Base-by-base conservation (phyloP, 257 asterid species). In the Ehretia macrophylla region DNA sequence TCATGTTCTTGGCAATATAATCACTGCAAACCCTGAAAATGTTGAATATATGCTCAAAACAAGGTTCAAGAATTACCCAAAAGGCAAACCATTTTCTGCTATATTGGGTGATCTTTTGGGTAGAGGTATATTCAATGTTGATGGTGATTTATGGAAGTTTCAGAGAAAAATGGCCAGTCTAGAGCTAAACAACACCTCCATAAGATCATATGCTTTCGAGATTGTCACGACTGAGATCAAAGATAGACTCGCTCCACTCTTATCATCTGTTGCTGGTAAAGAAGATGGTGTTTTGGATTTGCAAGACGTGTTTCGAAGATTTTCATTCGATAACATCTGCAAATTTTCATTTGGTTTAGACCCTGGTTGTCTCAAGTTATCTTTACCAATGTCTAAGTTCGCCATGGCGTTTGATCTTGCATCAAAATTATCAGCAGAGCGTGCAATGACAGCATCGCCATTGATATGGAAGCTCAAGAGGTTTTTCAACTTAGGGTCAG, bases 81-180 rank as follows among this genome's bases (percentile, higher is more conserved):
- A 85, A 55, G 94, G 90, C 5, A 78, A 76, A 14, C 77, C 63
- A 0, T 85, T 85, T 56, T 64, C 83, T 5, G 50, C 79, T 0
- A 59, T 83, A 4, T 38, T 85, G 1, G 79, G 87, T 5, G 94
- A 85, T 59, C 68, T 85, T 8, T 44, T 85, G 38, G 94, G 94
- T 5, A 60, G 75, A 5, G 94, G 95, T 0, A 85, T 85, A 9
- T 85, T 85, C 80, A 84, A 75, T 17, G 88, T 79, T 14, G 95
- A 85, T 62, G 91, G 91, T 17, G 80, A 83, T 19, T 35, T 70
- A 16, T 85, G 95, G 95, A 77, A 63, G 32, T 69, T 83, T 5
- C 95, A 85, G 58, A 58, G 88, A 8, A 83, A 85, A 57, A 75
- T 81, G 76, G 86, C 95, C 0, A 37, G 74, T 17, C 75, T 77